Base-by-base conservation (phyloP, 371 early-diverging fungal species). In the Mortierella sp. region DNA sequence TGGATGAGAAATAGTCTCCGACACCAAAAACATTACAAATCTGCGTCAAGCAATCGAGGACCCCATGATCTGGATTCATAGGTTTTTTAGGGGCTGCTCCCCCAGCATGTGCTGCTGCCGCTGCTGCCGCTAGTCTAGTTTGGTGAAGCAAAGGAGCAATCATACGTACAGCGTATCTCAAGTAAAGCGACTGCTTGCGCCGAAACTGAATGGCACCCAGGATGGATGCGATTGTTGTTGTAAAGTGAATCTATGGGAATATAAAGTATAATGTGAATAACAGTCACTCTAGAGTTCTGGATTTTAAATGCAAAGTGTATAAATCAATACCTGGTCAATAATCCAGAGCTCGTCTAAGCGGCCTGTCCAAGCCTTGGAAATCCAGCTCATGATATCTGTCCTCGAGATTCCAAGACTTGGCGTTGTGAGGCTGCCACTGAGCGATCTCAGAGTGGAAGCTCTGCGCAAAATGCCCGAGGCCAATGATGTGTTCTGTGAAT, bases 151-250 rank as follows among this genome's bases (percentile, higher is more conserved):
- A 66, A 0, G 91, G 89, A 6, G 88, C 45, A 72, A 93, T 89
- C n/a, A 86, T 74, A 3, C 88, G 85, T 5, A 87, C 84, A 29
- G 90, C 88, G 69, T 90, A 87, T 23, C 93, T 84, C 78, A 94
- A 85, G 49, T 88, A 86, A 76, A 94, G 92, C 1, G 93, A 92
- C 42, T 94, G 91, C 72, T 95, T 95, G 23, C 94, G 76, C 42
- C 86, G 82, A 61, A 88, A 89, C 15, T 92, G 93, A 60, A 94
- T 85, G 10, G 76, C 76, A 0, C 89, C 88, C 43, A 89, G 88
- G 3, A 93, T 77, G 1, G 90, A 83, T 0, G 93, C 86, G 78
- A 94, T 89, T 7, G 82, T 75, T 0, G 91, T 89, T n/a, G 86
- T 85, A 3, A 89, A 64, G 57, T 87, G 83, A 32, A 92, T 88